Conservation (phyloP, 2,329 filamentous ascomycete genomes). For the Pyrenophora tritici-repentis region DNA sequence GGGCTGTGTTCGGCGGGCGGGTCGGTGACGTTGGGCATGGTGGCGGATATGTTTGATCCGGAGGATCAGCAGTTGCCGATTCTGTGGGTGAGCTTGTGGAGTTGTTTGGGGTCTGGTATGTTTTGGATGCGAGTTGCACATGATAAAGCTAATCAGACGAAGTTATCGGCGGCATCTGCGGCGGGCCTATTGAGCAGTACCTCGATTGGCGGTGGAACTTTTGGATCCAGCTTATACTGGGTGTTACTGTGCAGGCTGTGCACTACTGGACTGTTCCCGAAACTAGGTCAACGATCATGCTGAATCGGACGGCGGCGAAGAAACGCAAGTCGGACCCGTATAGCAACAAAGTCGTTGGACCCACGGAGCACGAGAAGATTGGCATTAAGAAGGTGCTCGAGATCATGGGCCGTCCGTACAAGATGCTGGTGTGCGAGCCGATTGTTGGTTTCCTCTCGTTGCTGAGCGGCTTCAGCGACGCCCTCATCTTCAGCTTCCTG, state of each 20-base stretch:
- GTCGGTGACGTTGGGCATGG: constrained; percentile 67
- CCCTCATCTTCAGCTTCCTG: constrained; percentile 78
- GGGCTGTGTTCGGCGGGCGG: constrained; percentile 61
- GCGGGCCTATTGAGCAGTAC: constrained; percentile 71
- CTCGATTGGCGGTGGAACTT: constrained; percentile 76
- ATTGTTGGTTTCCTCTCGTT: constrained; percentile 73
- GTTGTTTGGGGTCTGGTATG: constrained; percentile 68
- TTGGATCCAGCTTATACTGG: constrained; percentile 84
- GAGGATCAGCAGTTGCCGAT: constrained; percentile 72
- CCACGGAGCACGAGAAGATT: constrained; percentile 61
- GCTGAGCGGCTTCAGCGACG: constrained; percentile 74
- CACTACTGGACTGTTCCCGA: constrained; percentile 75
- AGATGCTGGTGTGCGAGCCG: constrained; percentile 74
- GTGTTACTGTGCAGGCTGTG: constrained; percentile 67
- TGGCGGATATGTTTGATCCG: constrained; percentile 65
- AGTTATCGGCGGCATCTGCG: constrained; percentile 77
- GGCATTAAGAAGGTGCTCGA: constrained; percentile 41
- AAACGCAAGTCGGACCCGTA: constrained; percentile 60
- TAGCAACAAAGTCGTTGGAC: constrained; percentile 66
- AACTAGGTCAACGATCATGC: constrained; percentile 74
- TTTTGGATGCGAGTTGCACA: no score
- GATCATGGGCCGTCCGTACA: constrained; percentile 69
- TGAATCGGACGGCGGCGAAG: constrained; percentile 78
- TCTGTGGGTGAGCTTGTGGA: constrained; percentile 58
- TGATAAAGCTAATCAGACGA: constrained; percentile 56